Evolutionary conservation across 2,329 filamentous ascomycete species (phyloP).

Genomic region (Phialophora expanda): DNA sequence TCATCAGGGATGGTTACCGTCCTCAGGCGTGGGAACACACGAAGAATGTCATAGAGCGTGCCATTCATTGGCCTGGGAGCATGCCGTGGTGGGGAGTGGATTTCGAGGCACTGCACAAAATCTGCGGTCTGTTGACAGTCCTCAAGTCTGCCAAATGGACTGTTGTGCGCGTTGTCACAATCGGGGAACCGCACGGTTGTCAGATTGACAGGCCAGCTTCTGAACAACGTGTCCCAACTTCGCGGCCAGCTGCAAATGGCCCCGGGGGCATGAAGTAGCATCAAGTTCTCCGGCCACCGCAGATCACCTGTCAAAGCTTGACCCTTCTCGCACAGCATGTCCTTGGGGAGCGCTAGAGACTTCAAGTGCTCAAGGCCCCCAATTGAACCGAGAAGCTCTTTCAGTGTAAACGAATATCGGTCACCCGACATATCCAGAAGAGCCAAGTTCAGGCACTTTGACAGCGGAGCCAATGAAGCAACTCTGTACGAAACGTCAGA

Average conservation of each 20-base stretch:
- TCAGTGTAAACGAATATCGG: conserved; percentile 56
- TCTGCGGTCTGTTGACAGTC: conserved; percentile 11
- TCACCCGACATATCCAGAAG: conserved; percentile 61
- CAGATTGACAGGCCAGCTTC: conserved; percentile 26
- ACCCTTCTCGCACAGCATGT: conserved; percentile 12
- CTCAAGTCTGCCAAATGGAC: neutral
- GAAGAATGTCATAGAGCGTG: conserved; percentile 18
- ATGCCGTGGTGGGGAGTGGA: neutral
- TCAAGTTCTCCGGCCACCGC: conserved; percentile 31
- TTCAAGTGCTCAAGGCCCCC: conserved; percentile 53
- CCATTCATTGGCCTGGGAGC: neutral
- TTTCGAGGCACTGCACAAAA: conserved; percentile 12
- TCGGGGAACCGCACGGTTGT: conserved; percentile 25
- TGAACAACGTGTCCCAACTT: conserved; percentile 23
- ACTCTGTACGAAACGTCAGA: conserved; percentile 39
- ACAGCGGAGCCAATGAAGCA: conserved; percentile 62
- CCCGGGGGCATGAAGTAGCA: conserved; percentile 25
- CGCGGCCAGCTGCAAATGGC: conserved; percentile 2
- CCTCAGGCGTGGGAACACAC: conserved; percentile 10
- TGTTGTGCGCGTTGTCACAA: neutral
- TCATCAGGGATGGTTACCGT: conserved; percentile 5
- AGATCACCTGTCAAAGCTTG: neutral
- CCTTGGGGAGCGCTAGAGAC: conserved; percentile 52
- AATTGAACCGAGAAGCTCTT: conserved; percentile 57
- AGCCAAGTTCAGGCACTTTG: conserved; percentile 59